Conservation (phyloP, 164 flowering plant species). For the Vitis rupestris region DNA sequence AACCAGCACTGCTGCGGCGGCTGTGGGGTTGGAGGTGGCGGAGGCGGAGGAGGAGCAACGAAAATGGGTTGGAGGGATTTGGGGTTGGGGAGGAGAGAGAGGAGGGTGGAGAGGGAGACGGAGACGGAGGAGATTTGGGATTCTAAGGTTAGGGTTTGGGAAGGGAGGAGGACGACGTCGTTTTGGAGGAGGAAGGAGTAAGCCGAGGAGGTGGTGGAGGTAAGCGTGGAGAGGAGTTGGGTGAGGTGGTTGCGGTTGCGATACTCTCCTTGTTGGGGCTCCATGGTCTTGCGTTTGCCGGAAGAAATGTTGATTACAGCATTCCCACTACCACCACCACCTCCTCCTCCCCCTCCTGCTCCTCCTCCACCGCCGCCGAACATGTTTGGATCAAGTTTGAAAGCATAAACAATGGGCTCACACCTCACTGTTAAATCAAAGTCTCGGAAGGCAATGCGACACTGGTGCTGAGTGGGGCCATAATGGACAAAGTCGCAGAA, state of each 20-base stretch:
- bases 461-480: no score
- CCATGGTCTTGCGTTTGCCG: slow-evolving; percentile 6
- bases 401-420: no score
- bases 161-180: slow-evolving; percentile 60
- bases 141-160: slow-evolving; percentile 61
- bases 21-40: no score
- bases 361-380: background rate
- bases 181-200: slow-evolving; percentile 49
- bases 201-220: slow-evolving; percentile 9
- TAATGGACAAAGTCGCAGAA: no score
- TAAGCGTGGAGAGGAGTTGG: slow-evolving; percentile 11
- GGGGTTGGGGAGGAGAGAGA: slow-evolving; percentile 9
- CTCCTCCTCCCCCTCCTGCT: background rate
- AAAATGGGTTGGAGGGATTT: slow-evolving; percentile 3
- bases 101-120: slow-evolving; percentile 33
- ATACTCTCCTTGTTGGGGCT: background rate
- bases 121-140: slow-evolving; percentile 46
- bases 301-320: slow-evolving; percentile 9
- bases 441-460: no score
- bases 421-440: no score
- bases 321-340: slow-evolving; percentile 6
- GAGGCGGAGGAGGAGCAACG: slow-evolving; percentile 1
- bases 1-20: slow-evolving; percentile 38
- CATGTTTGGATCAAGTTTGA: background rate
- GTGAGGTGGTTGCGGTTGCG: slow-evolving; percentile 2